These are phyloP conservation scores for Eucalyptus erythrocorys DNA, from an alignment of 345 rosid genomes.

Conservation along the genomic window DNA sequence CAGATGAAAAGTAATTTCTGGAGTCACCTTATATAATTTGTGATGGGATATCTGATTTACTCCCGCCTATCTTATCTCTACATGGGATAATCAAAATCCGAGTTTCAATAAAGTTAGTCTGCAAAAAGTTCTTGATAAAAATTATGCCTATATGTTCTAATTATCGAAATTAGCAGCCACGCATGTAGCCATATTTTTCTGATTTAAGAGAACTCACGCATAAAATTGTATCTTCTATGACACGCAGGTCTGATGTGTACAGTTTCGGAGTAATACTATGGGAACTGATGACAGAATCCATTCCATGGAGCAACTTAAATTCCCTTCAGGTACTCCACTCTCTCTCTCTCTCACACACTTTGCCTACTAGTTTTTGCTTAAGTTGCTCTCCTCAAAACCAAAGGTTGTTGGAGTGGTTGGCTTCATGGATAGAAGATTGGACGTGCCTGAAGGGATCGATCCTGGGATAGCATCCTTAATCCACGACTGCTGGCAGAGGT, in stretches of 20 bases:
- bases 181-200: not conserved
- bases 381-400: not conserved
- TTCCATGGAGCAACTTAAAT: conserved; percentile 78
- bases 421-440: conserved; percentile 86
- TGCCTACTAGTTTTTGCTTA: not conserved
- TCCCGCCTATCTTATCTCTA: not conserved
- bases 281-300: conserved; percentile 70
- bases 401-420: conserved; percentile 88
- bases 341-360: not conserved
- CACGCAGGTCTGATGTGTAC: conserved; percentile 76
- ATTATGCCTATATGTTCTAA: not conserved
- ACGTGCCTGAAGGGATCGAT: conserved; percentile 61
- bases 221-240: not conserved
- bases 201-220: not conserved
- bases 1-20: conserved; percentile 61
- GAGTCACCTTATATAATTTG: not conserved
- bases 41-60: not conserved
- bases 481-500: conserved; percentile 76
- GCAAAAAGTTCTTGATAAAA: not conserved
- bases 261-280: conserved; percentile 78
- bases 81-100: not conserved
- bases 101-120: not conserved
- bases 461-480: conserved; percentile 57
- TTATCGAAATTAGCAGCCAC: not conserved
- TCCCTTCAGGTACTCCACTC: conserved; percentile 35